Evolutionary conservation across 2,329 filamentous ascomycete genomes (phyloP).

Genomic region (Aquanectria penicillioides): DNA sequence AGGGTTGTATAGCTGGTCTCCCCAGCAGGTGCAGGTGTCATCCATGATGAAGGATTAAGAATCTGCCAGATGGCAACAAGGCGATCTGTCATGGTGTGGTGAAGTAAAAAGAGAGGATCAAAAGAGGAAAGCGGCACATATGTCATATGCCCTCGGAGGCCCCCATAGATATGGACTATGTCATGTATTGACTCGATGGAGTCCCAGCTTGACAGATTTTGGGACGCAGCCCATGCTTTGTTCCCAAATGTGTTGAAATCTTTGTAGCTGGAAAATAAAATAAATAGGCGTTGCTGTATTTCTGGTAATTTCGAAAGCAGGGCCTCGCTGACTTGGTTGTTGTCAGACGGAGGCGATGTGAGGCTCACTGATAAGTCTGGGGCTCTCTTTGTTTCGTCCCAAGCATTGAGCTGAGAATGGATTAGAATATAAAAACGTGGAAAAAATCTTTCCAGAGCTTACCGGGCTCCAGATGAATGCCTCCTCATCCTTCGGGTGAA

Average conservation of each 20-base stretch:
- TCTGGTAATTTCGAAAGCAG: conserved; percentile 57
- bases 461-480: conserved; percentile 71
- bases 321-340: conserved; percentile 63
- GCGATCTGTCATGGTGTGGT: conserved; percentile 81
- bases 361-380: conserved; percentile 51
- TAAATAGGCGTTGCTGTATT: conserved; percentile 72
- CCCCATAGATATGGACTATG: conserved; percentile 68
- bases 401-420: conserved; percentile 62
- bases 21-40: conserved; percentile 64
- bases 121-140: conserved; percentile 79
- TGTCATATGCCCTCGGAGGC: conserved; percentile 73
- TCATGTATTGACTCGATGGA: conserved; percentile 74
- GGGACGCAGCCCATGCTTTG: conserved; percentile 67
- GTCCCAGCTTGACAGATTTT: conserved; percentile 63
- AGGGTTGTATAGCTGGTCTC: conserved; percentile 70
- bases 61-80: conserved; percentile 81
- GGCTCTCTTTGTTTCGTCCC: conserved; percentile 68
- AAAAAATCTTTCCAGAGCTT: conserved; percentile 42
- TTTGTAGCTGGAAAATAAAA: conserved; percentile 73
- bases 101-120: conserved; percentile 82
- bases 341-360: conserved; percentile 60
- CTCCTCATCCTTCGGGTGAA: conserved; percentile 66
- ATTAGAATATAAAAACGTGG: not conserved
- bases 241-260: conserved; percentile 77
- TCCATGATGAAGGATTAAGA: conserved; percentile 74